A percentile compares a stretch with the other conserved stretches of the same genome.
These are phyloP conservation scores for Omphalea diandra DNA, from an alignment of 441 rosid genomes.

Conservation along the genomic window DNA sequence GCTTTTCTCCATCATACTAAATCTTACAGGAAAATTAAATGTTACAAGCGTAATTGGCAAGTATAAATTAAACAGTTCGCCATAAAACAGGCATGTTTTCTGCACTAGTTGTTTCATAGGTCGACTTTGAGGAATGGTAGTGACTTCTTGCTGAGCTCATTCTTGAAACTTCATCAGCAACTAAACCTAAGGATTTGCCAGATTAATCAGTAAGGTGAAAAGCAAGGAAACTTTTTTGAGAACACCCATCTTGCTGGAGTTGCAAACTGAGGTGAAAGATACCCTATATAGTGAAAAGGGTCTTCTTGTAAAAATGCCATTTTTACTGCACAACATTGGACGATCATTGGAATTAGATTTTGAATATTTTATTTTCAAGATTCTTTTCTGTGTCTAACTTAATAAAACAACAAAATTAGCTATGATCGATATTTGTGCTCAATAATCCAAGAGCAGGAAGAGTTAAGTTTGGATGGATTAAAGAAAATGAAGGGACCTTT, in stretches of 20 bases:
- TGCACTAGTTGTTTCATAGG: neutral
- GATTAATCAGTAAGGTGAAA: neutral
- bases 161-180: neutral
- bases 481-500: neutral
- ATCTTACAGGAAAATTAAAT: no score
- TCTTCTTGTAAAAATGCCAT: neutral
- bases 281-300: no score
- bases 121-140: no score
- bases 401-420: neutral
- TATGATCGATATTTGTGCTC: neutral
- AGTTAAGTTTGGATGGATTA: neutral
- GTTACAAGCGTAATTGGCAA: neutral
- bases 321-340: neutral
- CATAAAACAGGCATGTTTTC: neutral
- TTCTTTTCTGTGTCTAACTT: neutral
- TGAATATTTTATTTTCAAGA: neutral
- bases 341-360: slow-evolving; percentile 13
- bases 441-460: neutral
- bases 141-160: neutral
- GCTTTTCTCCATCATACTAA: neutral
- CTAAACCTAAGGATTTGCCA: neutral
- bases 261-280: neutral
- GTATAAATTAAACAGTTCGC: neutral
- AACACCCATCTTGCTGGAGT: neutral
- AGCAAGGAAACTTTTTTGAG: neutral